These are phyloP conservation scores for Acanthamoeba triangularis DNA, from an alignment of 208 protist genomes.

Conservation along the genomic window DNA sequence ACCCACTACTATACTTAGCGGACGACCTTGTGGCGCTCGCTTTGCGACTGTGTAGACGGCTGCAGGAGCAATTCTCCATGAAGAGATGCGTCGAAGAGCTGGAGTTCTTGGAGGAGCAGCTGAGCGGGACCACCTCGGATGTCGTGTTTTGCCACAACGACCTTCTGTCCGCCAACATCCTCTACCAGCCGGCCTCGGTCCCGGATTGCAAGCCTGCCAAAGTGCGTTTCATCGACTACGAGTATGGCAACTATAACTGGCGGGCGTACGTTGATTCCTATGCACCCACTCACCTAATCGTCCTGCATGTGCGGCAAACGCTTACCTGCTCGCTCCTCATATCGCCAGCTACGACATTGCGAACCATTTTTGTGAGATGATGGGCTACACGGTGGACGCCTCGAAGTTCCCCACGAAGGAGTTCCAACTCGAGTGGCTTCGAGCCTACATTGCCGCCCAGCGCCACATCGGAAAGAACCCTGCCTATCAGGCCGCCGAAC, in stretches of 20 bases:
- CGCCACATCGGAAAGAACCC: slow-evolving; percentile 13
- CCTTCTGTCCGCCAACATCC: slow-evolving; percentile 62
- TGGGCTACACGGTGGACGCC: slow-evolving; percentile 63
- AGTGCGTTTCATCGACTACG: slow-evolving; percentile 66
- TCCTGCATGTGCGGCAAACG: not conserved
- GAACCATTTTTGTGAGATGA: slow-evolving; percentile 76
- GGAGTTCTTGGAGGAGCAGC: slow-evolving; percentile 63
- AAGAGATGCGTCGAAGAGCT: slow-evolving; percentile 36
- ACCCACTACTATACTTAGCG: no score
- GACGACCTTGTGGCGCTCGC: no score
- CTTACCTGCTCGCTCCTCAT: not conserved
- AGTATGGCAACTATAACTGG: slow-evolving; percentile 72
- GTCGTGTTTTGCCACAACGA: slow-evolving; percentile 73
- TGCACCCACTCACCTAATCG: not conserved
- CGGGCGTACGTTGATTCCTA: not conserved
- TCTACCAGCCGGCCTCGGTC: slow-evolving; percentile 2
- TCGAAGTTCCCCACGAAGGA: slow-evolving; percentile 49
- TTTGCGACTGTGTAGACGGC: not conserved
- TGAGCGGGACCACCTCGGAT: slow-evolving; percentile 30
- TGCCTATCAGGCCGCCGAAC: not conserved
- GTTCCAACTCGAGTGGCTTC: slow-evolving; percentile 70
- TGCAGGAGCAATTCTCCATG: slow-evolving; percentile 55
- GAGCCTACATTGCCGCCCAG: slow-evolving; percentile 49
- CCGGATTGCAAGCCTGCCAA: not conserved
- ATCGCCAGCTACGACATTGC: slow-evolving; percentile 8